Evolutionary conservation across 192 early-diverging fungal species (phyloP).

Genomic region (Obelidium mucronatum): DNA sequence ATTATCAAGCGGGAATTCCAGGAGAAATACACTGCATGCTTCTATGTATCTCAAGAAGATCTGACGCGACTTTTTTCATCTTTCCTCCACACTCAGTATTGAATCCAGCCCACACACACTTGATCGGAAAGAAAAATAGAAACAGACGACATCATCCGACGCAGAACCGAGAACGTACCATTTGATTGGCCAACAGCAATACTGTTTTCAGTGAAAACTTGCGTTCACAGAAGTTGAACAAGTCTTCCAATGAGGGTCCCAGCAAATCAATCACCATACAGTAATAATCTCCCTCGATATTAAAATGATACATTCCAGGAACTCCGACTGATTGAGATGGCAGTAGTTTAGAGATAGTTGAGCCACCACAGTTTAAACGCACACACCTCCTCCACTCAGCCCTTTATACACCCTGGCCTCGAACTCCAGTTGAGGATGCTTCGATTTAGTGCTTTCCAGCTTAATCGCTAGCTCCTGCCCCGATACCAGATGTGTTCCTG

Average conservation of each 20-base stretch:
- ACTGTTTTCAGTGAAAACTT: slow-evolving; percentile 70
- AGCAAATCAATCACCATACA: slow-evolving; percentile 71
- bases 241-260: slow-evolving; percentile 64
- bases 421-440: slow-evolving; percentile 97
- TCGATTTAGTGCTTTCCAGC: slow-evolving; percentile 92
- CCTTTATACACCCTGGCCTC: slow-evolving; percentile 96
- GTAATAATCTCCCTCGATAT: slow-evolving; percentile 64
- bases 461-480: slow-evolving; percentile 98
- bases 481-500: slow-evolving; percentile 83
- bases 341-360: not conserved
- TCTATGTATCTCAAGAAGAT: too few relatives aligned
- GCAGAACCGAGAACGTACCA: slow-evolving; percentile 46
- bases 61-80: too few relatives aligned
- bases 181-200: slow-evolving; percentile 65
- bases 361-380: not conserved
- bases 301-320: slow-evolving; percentile 91
- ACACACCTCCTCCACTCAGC: slow-evolving; percentile 81
- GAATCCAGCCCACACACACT: too few relatives aligned
- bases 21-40: slow-evolving; percentile 49
- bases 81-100: not conserved
- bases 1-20: slow-evolving; percentile 50
- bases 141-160: too few relatives aligned
- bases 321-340: slow-evolving; percentile 70
- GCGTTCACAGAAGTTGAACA: slow-evolving; percentile 69
- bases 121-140: too few relatives aligned